These are phyloP conservation scores for Starmera amethionina DNA, from an alignment of 805 yeast species.

Conservation along the genomic window DNA sequence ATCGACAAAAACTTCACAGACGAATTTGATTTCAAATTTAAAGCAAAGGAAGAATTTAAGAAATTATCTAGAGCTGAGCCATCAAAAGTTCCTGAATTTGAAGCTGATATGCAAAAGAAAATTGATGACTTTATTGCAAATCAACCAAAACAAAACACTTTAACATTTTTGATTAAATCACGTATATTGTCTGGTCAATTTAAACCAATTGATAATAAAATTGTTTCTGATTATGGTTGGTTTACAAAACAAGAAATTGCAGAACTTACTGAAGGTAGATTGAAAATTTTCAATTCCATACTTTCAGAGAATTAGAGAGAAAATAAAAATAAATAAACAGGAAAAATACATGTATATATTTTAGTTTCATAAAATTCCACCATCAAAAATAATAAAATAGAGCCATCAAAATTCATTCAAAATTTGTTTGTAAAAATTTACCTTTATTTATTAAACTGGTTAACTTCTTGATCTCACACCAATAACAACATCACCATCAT, in stretches of 20 bases:
- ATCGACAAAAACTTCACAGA: constrained; percentile 76
- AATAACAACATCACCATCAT: constrained; percentile 10
- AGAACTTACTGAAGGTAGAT: constrained; percentile 41
- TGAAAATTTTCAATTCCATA: constrained; percentile 31
- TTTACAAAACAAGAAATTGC: constrained; percentile 65
- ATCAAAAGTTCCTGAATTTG: constrained; percentile 38
- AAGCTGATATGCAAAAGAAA: constrained; percentile 4
- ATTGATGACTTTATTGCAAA: not conserved
- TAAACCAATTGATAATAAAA: constrained; percentile 19
- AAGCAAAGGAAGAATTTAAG: constrained; percentile 61
- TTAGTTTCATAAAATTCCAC: no score
- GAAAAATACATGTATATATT: not conserved
- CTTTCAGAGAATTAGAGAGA: constrained; percentile 11
- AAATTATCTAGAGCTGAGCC: constrained; percentile 43
- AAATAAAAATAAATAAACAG: not conserved
- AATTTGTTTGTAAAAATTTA: not conserved
- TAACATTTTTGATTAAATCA: constrained; percentile 47
- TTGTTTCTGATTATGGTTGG: constrained; percentile 53
- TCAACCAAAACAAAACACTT: no score
- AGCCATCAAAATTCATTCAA: not conserved
- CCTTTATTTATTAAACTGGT: not conserved
- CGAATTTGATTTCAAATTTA: constrained; percentile 60
- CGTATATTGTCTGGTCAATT: constrained; percentile 80
- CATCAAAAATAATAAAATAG: no score
- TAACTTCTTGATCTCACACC: not conserved